These are phyloP conservation scores for Colletotrichum cuscutae DNA, from an alignment of 2,329 filamentous ascomycete genomes.

Conservation along the genomic window DNA sequence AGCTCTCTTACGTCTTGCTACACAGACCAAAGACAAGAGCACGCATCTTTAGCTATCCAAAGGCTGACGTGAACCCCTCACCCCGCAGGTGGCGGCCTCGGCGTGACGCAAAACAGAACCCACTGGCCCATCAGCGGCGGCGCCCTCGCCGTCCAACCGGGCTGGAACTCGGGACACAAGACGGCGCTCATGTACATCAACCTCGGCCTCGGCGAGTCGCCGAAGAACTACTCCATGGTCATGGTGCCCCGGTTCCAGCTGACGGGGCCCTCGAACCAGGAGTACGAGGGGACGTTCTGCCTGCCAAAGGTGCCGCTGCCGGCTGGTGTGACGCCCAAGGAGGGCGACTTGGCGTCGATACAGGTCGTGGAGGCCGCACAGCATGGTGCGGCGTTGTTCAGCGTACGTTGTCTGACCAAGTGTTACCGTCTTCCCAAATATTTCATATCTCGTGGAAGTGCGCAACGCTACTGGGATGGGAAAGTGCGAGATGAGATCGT, in stretches of 20 bases:
- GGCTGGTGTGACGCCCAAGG: slow-evolving; percentile 64
- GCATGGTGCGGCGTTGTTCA: slow-evolving; percentile 76
- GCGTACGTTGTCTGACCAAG: slow-evolving; percentile 54
- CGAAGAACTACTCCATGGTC: slow-evolving; percentile 73
- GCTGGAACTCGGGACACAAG: slow-evolving; percentile 76
- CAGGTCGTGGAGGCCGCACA: slow-evolving; percentile 75
- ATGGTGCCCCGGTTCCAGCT: slow-evolving; percentile 75
- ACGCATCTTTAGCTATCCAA: neutral
- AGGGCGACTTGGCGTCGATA: slow-evolving; percentile 77
- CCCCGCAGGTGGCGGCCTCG: slow-evolving; percentile 72
- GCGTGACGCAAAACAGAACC: slow-evolving; percentile 73
- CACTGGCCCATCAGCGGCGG: slow-evolving; percentile 76
- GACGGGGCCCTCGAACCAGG: slow-evolving; percentile 67
- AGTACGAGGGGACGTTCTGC: slow-evolving; percentile 75
- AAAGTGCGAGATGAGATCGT: neutral
- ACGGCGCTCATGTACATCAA: slow-evolving; percentile 79
- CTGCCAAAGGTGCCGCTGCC: slow-evolving; percentile 78
- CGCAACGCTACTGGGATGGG: neutral
- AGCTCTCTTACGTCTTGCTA: neutral
- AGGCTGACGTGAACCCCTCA: neutral
- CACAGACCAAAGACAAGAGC: neutral
- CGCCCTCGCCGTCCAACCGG: slow-evolving; percentile 74
- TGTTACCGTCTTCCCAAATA: neutral
- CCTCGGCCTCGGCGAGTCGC: slow-evolving; percentile 71
- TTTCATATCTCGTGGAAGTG: neutral